phyloP scores from a whole-genome alignment of 768 basidiomycete genomes.

The Cyclocybe aegerita region DNA sequence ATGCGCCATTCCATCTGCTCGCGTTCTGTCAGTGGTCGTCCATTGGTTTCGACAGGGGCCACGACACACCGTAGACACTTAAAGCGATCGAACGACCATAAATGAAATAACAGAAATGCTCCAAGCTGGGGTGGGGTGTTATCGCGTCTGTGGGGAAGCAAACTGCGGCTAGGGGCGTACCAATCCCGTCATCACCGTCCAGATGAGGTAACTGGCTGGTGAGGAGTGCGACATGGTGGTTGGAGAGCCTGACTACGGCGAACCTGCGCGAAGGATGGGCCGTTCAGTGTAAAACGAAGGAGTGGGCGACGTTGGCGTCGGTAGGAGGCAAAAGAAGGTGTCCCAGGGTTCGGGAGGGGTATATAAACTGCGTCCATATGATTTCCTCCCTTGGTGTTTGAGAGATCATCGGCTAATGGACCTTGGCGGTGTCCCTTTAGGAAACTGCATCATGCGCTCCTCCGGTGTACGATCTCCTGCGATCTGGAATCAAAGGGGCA shows the following conservation, averaged over 20 bases:
- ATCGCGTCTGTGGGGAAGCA: background rate
- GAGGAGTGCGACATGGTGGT: constrained; percentile 61
- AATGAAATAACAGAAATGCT: constrained; percentile 64
- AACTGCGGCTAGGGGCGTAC: constrained; percentile 34
- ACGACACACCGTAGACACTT: constrained; percentile 59
- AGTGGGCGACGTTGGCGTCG: constrained; percentile 2
- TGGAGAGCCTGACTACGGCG: background rate
- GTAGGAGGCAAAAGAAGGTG: background rate
- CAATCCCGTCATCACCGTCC: constrained; percentile 53
- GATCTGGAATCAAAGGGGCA: no score
- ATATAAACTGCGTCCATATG: background rate
- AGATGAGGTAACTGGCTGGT: constrained; percentile 60
- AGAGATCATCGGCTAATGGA: no score
- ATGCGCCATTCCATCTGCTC: constrained; percentile 64
- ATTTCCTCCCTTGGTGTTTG: no score
- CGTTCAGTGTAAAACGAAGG: constrained; percentile 8
- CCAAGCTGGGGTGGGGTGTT: constrained; percentile 42
- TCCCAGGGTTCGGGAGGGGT: constrained; percentile 5
- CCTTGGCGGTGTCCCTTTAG: no score
- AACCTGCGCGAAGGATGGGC: background rate
- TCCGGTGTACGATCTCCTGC: no score
- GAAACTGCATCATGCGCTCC: no score
- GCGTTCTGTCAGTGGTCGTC: background rate
- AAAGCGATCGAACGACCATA: constrained; percentile 83
- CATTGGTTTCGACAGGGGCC: background rate